Evolutionary conservation across 805 yeast genomes (phyloP), one percentile per base, ranked within the genome.

Genomic region (Yarrowia sp.): DNA sequence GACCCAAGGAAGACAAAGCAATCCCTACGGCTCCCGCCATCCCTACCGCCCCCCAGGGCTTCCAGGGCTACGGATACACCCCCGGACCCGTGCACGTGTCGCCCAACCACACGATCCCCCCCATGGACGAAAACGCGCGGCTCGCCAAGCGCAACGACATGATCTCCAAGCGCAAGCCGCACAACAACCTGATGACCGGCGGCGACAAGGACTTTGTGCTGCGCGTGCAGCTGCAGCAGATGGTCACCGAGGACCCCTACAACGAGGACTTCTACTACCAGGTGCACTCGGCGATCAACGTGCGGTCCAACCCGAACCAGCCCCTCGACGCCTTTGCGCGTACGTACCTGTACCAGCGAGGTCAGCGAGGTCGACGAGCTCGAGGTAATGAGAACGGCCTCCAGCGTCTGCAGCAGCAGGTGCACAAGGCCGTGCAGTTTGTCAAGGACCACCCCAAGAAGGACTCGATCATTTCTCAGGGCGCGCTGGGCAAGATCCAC

Each of bases 321-420:
- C 85, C 82, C 62, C 81, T 85, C 73, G 89, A 86, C 72, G 83
- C 88, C n/a, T 87, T 92, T 78, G 97, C 97, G 6, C 89, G 89
- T 71, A 94, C 96, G 12, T 92, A 92, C 70, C 77, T 91, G 71
- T 94, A 90, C 70, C 96, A 88, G 72, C 86, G 96, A 63, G 96
- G 97, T 59, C 96, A 90, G 74, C 83, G 94, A 74, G 78, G 89
- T 62, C 68, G 75, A 47, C 67, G 77, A 36, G 68, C 68, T 61
- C 62, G 73, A 38, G 70, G 68, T 53, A 70, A 72, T 38, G 96
- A 90, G 73, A 85, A 90, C 66, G 97, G 97, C 0, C 80, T 92
- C 69, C 97, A 90, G 78, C 86, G 97, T 79, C 90, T 94, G 97
- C 97, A 93, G 76, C 97, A 91, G 73, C 98, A 93, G 77, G 97